Base-by-base conservation (phyloP, 192 early-diverging fungal genomes). In the Entomortierella parvispora region DNA sequence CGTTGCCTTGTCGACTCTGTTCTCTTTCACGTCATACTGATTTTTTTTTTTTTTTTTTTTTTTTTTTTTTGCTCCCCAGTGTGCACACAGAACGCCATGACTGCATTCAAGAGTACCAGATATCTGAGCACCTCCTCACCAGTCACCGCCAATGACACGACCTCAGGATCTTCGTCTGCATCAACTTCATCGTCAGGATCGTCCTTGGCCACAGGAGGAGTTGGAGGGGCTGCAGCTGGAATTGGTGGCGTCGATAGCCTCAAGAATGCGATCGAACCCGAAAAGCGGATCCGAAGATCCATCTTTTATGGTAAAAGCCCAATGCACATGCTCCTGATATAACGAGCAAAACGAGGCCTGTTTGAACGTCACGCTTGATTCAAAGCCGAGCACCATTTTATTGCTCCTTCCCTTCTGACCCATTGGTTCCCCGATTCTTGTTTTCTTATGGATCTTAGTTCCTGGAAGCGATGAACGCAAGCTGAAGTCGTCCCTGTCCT, bases 401-500 rank as follows among this genome's bases (percentile, higher is more conserved):
- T 25, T 11, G 12, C 22, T 56, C 28, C 2, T 7, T 12, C 3
- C 15, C 22, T 40, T 22, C 20, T 10, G 10, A 4, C 17, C 17
- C 2, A 18, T 48, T 48, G 49, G 32, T 23, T 46, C 4, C 31
- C 42, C 64, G 12, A 52, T 46, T 15, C 28, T 43, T 48, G 5
- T 23, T n/a, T 42, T 32, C 71, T 22, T 37, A 22, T 40, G 37
- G 37, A 9, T 40, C 37, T 65, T 45, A 88, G 92, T 94, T 18
- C 92, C 93, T 22, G 91, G 90, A 68, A 95, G 94, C 77, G 95
- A 97, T 47, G 92, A 93, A 58, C 88, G 94, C 68, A 97, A 96
- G 67, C 82, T 98, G 26, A 85, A 86, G 52, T 93, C 90, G 33
- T 95, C 95, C 10, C 79, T 92, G 8, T 77, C 81, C 5, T 66